Base-by-base conservation (phyloP, 2,329 filamentous ascomycete species). In the Fusarium armeniacum region DNA sequence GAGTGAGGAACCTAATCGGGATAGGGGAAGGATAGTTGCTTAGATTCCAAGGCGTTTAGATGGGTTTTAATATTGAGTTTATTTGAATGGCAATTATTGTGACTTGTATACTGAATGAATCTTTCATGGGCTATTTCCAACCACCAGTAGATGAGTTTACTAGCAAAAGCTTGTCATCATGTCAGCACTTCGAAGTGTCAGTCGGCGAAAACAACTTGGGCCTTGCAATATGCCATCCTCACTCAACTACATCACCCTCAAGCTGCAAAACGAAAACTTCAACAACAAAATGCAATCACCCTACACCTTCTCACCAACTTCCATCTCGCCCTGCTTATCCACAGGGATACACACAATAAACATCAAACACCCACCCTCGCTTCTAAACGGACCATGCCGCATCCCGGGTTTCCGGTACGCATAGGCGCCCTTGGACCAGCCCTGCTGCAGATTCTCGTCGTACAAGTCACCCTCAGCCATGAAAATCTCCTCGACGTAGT, bases 1-100 rank as follows among this genome's bases (percentile, higher is more conserved):
- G 73, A 89, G 86, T 40, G 87, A 91, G 47, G 70, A 72, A 7
- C 45, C 78, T 46, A 67, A 52, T 22, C 71, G 72, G 15, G 60
- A 78, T 12, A 75, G 73, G 7, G 80, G 79, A 1, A 76, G 80
- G 56, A 76, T 83, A 18, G 77, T 85, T 43, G 78, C 78, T 32
- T 81, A 72, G 67, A 49, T 52, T 8, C 38, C 24, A 13, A 32
- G 33, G 54, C 43, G 43, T 66, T 61, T 40, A 47, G 24, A 26
- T 54, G 26, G 33, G 47, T 50, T 38, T 12, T 50, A 35, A 51
- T 51, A 36, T 18, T 16, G 28, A 22, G 46, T 57, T 51, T 41
- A 32, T 61, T 26, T 22, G 32, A 20, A 43, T 30, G 33, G 16
- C 18, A 20, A 38, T 16, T 12, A 22, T 26, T 6, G 20, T 18